phyloP scores from a whole-genome alignment of 2,329 filamentous ascomycete species.

The Camptophora hylomeconis region DNA sequence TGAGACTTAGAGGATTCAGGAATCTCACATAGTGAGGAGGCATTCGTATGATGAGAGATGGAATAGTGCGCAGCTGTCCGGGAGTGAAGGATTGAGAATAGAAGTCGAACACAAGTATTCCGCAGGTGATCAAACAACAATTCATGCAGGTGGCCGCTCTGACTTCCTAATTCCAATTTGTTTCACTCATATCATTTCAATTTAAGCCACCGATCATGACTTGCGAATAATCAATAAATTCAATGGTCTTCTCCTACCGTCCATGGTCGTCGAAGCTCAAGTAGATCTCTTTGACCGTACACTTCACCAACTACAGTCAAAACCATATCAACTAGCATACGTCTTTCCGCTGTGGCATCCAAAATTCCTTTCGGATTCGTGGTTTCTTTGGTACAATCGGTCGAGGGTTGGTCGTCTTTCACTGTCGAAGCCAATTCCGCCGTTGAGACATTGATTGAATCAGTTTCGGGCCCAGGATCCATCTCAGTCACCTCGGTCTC shows the following conservation, averaged over 20 bases:
- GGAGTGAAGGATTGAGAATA: slow-evolving; percentile 1
- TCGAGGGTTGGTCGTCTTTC: neutral
- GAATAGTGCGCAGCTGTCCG: slow-evolving; percentile 2
- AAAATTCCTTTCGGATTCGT: no score
- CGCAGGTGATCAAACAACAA: no score
- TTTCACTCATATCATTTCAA: slow-evolving; percentile 2
- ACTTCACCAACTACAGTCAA: slow-evolving; percentile 75
- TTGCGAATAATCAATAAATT: no score
- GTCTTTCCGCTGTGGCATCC: no score
- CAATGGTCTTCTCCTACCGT: no score
- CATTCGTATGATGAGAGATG: no score
- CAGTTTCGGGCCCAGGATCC: no score
- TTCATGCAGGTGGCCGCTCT: neutral
- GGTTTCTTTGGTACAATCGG: no score
- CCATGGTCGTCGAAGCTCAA: slow-evolving; percentile 56
- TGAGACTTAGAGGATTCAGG: no score
- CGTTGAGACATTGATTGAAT: no score
- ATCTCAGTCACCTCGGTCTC: slow-evolving; percentile 4
- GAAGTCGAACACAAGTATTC: no score
- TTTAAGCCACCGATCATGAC: slow-evolving; percentile 6
- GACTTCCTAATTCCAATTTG: neutral
- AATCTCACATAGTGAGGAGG: neutral
- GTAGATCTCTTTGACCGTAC: slow-evolving; percentile 77
- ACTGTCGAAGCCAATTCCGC: no score
- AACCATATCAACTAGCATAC: slow-evolving; percentile 76